Evolutionary conservation across 163 green algal genomes (phyloP).

Genomic region (Dunaliella salina): DNA sequence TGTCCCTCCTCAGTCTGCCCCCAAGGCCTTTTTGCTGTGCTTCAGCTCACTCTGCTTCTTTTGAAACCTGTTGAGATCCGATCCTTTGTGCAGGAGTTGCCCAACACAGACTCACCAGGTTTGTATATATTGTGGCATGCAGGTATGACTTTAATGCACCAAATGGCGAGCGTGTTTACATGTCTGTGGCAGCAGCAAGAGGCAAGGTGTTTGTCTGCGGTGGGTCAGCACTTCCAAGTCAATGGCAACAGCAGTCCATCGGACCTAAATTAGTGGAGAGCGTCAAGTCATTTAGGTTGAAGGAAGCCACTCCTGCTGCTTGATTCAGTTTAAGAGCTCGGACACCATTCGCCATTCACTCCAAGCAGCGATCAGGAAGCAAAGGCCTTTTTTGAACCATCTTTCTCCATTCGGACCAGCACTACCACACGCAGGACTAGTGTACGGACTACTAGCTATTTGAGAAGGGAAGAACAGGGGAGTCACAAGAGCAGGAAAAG

Average conservation of each 20-base stretch:
- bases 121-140: background rate
- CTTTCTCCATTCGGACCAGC: too few relatives aligned
- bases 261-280: background rate
- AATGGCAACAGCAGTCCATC: background rate
- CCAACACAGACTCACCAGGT: background rate
- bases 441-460: too few relatives aligned
- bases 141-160: background rate
- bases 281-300: conserved; percentile 2
- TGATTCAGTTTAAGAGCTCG: too few relatives aligned
- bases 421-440: too few relatives aligned
- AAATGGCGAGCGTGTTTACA: background rate
- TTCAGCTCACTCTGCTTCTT: background rate
- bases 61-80: background rate
- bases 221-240: background rate
- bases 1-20: background rate
- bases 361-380: too few relatives aligned
- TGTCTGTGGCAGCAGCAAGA: background rate
- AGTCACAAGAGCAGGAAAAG: too few relatives aligned
- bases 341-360: too few relatives aligned
- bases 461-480: too few relatives aligned
- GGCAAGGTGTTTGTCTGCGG: background rate
- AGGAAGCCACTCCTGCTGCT: too few relatives aligned
- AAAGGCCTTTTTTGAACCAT: too few relatives aligned
- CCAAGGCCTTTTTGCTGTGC: background rate
- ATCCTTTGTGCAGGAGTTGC: background rate